Evolutionary conservation across 2,329 filamentous ascomycete genomes (phyloP).

Genomic region (Phialophora verrucosa): DNA sequence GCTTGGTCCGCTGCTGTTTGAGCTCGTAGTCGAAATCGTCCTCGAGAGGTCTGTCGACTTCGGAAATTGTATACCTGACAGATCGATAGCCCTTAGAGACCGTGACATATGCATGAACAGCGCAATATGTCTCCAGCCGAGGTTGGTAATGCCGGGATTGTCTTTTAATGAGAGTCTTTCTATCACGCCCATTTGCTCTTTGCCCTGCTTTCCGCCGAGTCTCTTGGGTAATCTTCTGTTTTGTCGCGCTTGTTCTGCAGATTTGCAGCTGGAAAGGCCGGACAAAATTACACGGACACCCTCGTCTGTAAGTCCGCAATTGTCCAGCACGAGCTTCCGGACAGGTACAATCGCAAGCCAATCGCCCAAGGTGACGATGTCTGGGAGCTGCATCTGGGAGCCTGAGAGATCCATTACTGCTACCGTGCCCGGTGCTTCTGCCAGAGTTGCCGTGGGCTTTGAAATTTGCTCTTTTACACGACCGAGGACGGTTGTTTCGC

Average conservation of each 20-base stretch:
- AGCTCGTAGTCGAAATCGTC: conserved; percentile 34
- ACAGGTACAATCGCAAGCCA: conserved; percentile 94
- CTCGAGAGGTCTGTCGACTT: conserved; percentile 38
- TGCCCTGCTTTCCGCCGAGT: conserved; percentile 42
- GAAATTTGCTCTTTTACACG: conserved; percentile 88
- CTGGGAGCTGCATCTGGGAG: conserved; percentile 80
- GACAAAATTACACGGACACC: conserved; percentile 85
- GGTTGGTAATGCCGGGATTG: conserved; percentile 79
- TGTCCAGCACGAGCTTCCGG: conserved; percentile 82
- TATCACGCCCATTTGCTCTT: conserved; percentile 67
- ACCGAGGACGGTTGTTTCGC: conserved; percentile 90
- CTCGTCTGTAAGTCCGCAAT: conserved; percentile 85
- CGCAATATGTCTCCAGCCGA: conserved; percentile 90
- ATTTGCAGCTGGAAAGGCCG: conserved; percentile 80
- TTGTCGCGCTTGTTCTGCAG: conserved; percentile 62
- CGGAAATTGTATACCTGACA: conserved; percentile 82
- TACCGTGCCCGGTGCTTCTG: conserved; percentile 73
- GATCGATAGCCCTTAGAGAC: conserved; percentile 81
- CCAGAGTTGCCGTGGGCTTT: conserved; percentile 68
- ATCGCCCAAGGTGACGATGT: conserved; percentile 86
- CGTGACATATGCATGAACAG: conserved; percentile 90
- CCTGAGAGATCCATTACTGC: conserved; percentile 82
- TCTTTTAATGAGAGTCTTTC: conserved; percentile 89
- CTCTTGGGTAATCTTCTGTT: conserved; percentile 52
- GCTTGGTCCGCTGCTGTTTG: conserved; percentile 16